Evolutionary conservation across 2,329 filamentous ascomycete species (phyloP).

Genomic region (Daldinia sp.): DNA sequence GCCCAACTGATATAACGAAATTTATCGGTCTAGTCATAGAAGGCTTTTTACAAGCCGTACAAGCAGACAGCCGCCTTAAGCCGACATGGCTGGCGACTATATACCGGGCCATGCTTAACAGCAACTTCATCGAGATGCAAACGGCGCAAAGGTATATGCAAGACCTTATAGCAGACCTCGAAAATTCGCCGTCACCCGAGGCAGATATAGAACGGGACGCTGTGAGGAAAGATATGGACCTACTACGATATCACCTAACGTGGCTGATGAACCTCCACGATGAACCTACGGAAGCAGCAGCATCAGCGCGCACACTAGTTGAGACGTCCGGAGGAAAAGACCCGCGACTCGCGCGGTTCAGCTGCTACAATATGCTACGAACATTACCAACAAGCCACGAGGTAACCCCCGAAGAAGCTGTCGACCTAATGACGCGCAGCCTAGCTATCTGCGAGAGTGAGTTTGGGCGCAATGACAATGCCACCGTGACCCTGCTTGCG

Average conservation of each 20-base stretch:
- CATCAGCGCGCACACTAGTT: constrained; percentile 9
- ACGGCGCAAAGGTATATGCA: constrained; percentile 19
- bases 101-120: constrained; percentile 34
- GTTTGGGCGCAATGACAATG: constrained; percentile 29
- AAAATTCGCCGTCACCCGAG: neutral
- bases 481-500: constrained; percentile 27
- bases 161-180: constrained; percentile 13
- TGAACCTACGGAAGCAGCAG: constrained; percentile 21
- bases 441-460: constrained; percentile 23
- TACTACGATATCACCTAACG: constrained; percentile 17
- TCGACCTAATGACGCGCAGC: constrained; percentile 19
- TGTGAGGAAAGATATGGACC: constrained; percentile 10
- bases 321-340: constrained; percentile 6
- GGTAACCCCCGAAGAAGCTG: constrained; percentile 19
- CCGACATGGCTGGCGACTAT: constrained; percentile 31
- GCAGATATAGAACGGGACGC: neutral
- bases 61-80: constrained; percentile 18
- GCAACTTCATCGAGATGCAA: constrained; percentile 23
- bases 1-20: constrained; percentile 2
- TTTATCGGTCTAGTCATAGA: constrained; percentile 21
- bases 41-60: constrained; percentile 17
- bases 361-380: constrained; percentile 32
- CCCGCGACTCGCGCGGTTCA: constrained; percentile 28
- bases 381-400: constrained; percentile 23
- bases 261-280: constrained; percentile 26